phyloP scores from a whole-genome alignment of 192 early-diverging fungal species.

The Umbelopsis sp. region DNA sequence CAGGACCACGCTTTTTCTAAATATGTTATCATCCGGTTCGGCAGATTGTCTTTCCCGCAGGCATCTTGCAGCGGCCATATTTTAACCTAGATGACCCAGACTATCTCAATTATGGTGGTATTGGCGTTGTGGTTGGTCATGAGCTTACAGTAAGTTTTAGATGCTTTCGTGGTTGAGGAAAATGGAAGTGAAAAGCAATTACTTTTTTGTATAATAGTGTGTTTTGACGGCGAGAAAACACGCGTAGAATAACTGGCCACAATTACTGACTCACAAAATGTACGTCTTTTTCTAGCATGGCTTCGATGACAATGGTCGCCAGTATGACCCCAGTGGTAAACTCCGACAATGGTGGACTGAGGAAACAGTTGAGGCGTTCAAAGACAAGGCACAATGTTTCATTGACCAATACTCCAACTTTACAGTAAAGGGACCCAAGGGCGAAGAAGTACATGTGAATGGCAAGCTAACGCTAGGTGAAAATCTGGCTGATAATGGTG shows the following conservation, averaged over 20 bases:
- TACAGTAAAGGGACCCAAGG: constrained; percentile 45
- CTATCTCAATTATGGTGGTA: constrained; percentile 66
- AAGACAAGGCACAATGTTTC: constrained; percentile 58
- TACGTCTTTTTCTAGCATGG: constrained; percentile 40
- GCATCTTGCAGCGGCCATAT: constrained; percentile 60
- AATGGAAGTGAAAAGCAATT: too few species aligned
- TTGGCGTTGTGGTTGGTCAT: constrained; percentile 62
- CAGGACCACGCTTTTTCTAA: constrained; percentile 3
- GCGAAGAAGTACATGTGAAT: constrained; percentile 48
- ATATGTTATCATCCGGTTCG: neutral
- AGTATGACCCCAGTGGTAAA: constrained; percentile 45
- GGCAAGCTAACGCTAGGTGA: constrained; percentile 60
- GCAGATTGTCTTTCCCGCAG: constrained; percentile 54
- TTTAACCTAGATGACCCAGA: constrained; percentile 46
- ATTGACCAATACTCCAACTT: constrained; percentile 62
- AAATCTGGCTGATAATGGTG: constrained; percentile 76
- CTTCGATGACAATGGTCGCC: constrained; percentile 54
- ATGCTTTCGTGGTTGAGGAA: too few species aligned
- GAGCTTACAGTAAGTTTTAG: constrained; percentile 43
- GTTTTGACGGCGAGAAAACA: too few species aligned
- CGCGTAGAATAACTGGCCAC: too few species aligned
- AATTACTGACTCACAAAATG: too few species aligned
- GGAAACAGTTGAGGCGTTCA: constrained; percentile 55
- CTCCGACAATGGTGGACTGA: constrained; percentile 71
- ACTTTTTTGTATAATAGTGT: too few species aligned